Evolutionary conservation across 257 asterid genomes (phyloP), one percentile per base, ranked within the genome.

Genomic region (Rubia yunnanensis): DNA sequence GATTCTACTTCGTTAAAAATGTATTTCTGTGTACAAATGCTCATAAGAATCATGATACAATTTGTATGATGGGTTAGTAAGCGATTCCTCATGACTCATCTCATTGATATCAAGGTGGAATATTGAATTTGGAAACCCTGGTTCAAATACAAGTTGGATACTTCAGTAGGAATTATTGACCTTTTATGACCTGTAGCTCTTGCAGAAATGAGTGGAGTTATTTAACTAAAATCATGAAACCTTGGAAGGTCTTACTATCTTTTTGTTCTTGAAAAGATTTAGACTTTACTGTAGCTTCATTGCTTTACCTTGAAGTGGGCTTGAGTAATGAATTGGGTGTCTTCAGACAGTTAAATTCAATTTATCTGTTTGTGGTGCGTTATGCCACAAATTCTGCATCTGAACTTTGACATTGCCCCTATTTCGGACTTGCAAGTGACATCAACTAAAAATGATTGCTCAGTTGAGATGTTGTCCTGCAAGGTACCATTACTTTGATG

Each of bases 391-490:
- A 67, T 86, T 73, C 89, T 79, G 75, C 87, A 88, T 77, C 82
- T 91, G 65, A 86, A 72, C 67, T 88, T 91, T 74, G 85, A 76
- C 62, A 96, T 88, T 66, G 87, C 90, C 34, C 97, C 96, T 17
- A 85, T 90, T 50, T 64, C 88, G 76, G 94, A 80, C 72, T 83
- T 90, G 56, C 83, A 70, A 80, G 92, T 90, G 34, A 80, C 61
- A 55, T 84, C 95, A 18, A 79, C 84, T 46, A 66, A 57, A 46
- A 76, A 89, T 73, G 83, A 82, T 77, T 89, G 95, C 64, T 54
- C 44, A 3, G 94, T 89, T 20, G 84, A 89, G 74, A 71, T 89
- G 94, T 74, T 89, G 70, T 87, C 95, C 67, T 89, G 95, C 87
- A 83, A 85, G 88, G 96, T 87, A 71, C 77, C 60, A 53, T 70